These are phyloP conservation scores for Cladosporium sp. DNA, from an alignment of 2,329 filamentous ascomycete species.

Conservation along the genomic window DNA sequence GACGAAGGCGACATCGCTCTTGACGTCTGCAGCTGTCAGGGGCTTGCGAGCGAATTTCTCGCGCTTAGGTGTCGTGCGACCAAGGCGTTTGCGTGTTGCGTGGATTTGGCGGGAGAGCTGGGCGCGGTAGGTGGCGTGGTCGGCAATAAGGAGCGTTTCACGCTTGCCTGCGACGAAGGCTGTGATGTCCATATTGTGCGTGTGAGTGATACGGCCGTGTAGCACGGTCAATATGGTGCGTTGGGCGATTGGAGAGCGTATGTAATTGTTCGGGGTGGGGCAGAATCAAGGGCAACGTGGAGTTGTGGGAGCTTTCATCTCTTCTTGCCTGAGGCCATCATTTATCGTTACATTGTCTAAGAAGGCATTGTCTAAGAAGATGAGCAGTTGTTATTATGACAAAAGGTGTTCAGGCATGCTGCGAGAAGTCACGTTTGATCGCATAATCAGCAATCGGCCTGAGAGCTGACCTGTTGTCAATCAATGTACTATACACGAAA, in stretches of 20 bases:
- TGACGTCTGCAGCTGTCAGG: slow-evolving; percentile 74
- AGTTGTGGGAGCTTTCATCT: background rate
- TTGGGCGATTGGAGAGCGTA: background rate
- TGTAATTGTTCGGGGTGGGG: background rate
- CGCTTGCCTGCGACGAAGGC: slow-evolving; percentile 75
- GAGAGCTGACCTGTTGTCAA: background rate
- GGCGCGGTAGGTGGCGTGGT: slow-evolving; percentile 81
- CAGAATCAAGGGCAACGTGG: slow-evolving; percentile 1
- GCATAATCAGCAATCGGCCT: background rate
- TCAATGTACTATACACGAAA: background rate
- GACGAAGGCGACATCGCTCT: slow-evolving; percentile 73
- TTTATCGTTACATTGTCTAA: background rate
- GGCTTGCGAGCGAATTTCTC: slow-evolving; percentile 78
- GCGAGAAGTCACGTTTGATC: background rate
- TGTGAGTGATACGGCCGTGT: background rate
- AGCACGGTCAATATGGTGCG: background rate
- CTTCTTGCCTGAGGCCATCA: slow-evolving; percentile 1
- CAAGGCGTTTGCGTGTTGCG: slow-evolving; percentile 80
- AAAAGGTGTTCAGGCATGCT: background rate
- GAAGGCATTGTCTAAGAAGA: too few relatives aligned
- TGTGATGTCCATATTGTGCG: slow-evolving; percentile 79
- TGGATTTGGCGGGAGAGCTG: slow-evolving; percentile 79
- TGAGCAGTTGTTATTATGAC: background rate
- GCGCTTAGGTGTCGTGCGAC: slow-evolving; percentile 78
- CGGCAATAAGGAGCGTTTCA: slow-evolving; percentile 82